Conservation (phyloP, 768 basidiomycete species). For the Brasilioporus rufonigricans region DNA sequence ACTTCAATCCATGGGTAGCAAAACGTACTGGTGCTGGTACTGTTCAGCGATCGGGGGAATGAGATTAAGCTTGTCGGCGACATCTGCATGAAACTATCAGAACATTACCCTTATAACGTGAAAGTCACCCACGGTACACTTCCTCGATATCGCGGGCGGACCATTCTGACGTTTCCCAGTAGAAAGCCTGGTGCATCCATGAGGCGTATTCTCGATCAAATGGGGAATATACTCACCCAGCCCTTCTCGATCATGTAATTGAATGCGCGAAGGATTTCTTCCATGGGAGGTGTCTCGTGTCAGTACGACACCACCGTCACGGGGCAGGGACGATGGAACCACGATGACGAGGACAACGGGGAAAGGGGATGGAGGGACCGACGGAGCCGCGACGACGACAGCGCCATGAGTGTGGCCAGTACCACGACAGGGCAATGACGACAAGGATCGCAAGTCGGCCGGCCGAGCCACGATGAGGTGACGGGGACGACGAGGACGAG, state of each 20-base stretch:
- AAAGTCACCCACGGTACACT: constrained; percentile 33
- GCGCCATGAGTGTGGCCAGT: too few relatives aligned
- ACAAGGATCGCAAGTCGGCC: too few relatives aligned
- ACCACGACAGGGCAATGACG: too few relatives aligned
- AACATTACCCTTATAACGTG: neutral
- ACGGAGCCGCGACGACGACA: too few relatives aligned
- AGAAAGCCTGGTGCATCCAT: constrained; percentile 32
- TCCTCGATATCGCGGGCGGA: constrained; percentile 48
- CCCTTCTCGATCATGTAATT: constrained; percentile 51
- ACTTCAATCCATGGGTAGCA: too few relatives aligned
- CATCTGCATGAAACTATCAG: constrained; percentile 27
- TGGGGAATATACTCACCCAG: constrained; percentile 30
- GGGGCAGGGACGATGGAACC: too few relatives aligned
- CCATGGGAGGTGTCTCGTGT: constrained; percentile 37
- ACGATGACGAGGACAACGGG: too few relatives aligned
- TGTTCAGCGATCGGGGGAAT: constrained; percentile 53
- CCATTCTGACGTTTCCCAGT: constrained; percentile 59
- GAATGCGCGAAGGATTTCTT: constrained; percentile 60
- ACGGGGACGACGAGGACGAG: too few relatives aligned
- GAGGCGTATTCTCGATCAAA: neutral
- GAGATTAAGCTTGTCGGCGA: constrained; percentile 51
- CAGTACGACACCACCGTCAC: too few relatives aligned
- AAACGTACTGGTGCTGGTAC: constrained; percentile 42
- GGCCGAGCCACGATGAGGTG: too few relatives aligned
- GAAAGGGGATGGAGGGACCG: too few relatives aligned